Evolutionary conservation across 805 yeast genomes (phyloP).

Genomic region (Cyberlindnera petersonii): DNA sequence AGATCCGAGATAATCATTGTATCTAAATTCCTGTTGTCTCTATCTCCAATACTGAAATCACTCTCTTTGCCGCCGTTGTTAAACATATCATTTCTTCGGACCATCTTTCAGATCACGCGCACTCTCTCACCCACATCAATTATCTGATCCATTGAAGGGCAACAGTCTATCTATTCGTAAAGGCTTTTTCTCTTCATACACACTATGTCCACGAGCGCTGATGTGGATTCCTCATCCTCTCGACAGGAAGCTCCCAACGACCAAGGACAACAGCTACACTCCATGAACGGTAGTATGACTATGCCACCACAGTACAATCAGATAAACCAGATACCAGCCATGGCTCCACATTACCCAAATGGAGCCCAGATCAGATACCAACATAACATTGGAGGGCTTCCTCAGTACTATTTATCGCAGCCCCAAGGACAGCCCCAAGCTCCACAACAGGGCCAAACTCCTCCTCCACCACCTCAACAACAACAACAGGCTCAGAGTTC

Average conservation of each 20-base stretch:
- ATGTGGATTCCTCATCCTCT: conserved; percentile 4
- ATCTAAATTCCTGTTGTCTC: too few relatives aligned
- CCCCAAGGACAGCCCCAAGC: conserved; percentile 10
- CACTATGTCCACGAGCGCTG: conserved; percentile 7
- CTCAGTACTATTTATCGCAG: conserved; percentile 9
- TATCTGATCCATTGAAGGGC: too few relatives aligned
- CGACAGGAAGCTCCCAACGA: conserved; percentile 7
- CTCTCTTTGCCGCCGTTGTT: neutral
- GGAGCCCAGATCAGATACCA: conserved; percentile 19
- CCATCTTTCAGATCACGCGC: neutral
- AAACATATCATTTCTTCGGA: neutral
- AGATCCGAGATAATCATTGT: too few relatives aligned
- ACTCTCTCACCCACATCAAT: too few relatives aligned
- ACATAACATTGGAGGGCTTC: conserved; percentile 8
- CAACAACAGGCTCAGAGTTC: conserved; percentile 11
- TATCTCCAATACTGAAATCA: too few relatives aligned
- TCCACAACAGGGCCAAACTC: conserved; percentile 10
- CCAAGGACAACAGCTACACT: conserved; percentile 5
- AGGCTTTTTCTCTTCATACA: too few relatives aligned
- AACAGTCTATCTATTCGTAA: too few relatives aligned
- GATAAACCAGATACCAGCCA: conserved; percentile 16
- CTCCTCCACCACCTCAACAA: conserved; percentile 12
- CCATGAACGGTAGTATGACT: conserved; percentile 1
- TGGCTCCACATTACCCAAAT: conserved; percentile 22
- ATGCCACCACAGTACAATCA: conserved; percentile 6